Conservation (phyloP, 805 yeast species). For the Pichia gijzeniarum region DNA sequence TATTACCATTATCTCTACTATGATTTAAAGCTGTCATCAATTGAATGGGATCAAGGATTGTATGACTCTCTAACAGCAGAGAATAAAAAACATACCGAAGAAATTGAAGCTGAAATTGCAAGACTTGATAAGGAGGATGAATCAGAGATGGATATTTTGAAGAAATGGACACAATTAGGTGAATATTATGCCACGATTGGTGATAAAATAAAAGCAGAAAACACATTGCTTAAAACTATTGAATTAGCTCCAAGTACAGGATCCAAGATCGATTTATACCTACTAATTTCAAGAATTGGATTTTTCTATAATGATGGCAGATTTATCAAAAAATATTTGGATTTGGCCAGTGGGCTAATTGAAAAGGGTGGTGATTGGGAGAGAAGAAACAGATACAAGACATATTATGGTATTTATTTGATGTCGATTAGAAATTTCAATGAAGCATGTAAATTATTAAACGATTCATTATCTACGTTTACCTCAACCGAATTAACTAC, state of each 20-base stretch:
- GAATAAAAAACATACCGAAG: slow-evolving; percentile 52
- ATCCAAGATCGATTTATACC: slow-evolving; percentile 76
- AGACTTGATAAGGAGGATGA: slow-evolving; percentile 64
- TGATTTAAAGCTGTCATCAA: slow-evolving; percentile 35
- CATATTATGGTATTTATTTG: slow-evolving; percentile 78
- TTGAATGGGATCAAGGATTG: slow-evolving; percentile 53
- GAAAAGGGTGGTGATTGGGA: slow-evolving; percentile 99
- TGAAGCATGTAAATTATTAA: slow-evolving; percentile 78
- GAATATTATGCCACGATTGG: slow-evolving; percentile 84
- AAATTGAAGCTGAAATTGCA: slow-evolving; percentile 46
- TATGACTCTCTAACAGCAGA: slow-evolving; percentile 43
- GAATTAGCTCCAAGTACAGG: slow-evolving; percentile 84
- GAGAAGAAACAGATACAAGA: slow-evolving; percentile 89
- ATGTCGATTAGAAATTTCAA: slow-evolving; percentile 80
- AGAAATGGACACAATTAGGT: slow-evolving; percentile 73
- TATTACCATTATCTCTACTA: slow-evolving; percentile 65
- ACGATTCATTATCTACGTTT: slow-evolving; percentile 91
- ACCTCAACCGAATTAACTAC: slow-evolving; percentile 86
- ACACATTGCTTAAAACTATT: slow-evolving; percentile 63
- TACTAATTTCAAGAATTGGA: slow-evolving; percentile 83
- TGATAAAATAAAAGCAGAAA: slow-evolving; percentile 64
- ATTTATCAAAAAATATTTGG: slow-evolving; percentile 65
- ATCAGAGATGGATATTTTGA: slow-evolving; percentile 77
- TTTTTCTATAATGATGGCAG: slow-evolving; percentile 77
- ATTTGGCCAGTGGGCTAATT: slow-evolving; percentile 64